These are phyloP conservation scores for Colletotrichum spaethianum DNA, from an alignment of 2,329 filamentous ascomycete genomes.

Conservation along the genomic window DNA sequence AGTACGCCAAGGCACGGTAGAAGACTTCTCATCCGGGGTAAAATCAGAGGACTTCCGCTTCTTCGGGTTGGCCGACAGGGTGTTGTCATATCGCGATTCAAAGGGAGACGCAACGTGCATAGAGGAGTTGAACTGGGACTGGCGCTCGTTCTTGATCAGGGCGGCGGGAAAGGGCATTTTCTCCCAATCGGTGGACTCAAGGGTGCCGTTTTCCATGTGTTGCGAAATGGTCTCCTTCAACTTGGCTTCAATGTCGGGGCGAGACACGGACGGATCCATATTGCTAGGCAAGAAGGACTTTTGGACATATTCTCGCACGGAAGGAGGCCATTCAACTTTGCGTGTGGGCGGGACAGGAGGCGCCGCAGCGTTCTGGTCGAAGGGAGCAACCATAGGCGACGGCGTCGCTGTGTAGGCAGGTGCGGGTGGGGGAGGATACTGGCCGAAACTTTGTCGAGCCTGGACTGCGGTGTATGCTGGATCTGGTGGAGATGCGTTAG, in stretches of 20 bases:
- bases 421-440: constrained; percentile 56
- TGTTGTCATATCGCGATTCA: constrained; percentile 43
- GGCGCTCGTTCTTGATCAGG: constrained; percentile 81
- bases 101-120: constrained; percentile 46
- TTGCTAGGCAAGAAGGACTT: constrained; percentile 87
- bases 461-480: constrained; percentile 74
- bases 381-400: constrained; percentile 44
- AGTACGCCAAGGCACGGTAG: constrained; percentile 81
- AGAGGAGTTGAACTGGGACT: constrained; percentile 60
- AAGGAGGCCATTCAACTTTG: constrained; percentile 84
- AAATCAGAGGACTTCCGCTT: constrained; percentile 88
- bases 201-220: constrained; percentile 80
- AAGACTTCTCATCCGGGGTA: constrained; percentile 65
- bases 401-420: constrained; percentile 44
- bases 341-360: constrained; percentile 53
- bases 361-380: constrained; percentile 11
- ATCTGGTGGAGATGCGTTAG: constrained; percentile 49
- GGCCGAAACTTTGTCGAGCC: constrained; percentile 72
- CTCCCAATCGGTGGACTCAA: constrained; percentile 87
- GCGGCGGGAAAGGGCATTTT: constrained; percentile 87
- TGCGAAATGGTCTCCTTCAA: constrained; percentile 88
- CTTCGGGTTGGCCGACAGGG: constrained; percentile 63
- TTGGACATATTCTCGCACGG: constrained; percentile 91
- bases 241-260: constrained; percentile 84
- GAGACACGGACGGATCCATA: constrained; percentile 72